Base-by-base conservation (phyloP, 129 eudicot genomes). In the Logfia minima region DNA sequence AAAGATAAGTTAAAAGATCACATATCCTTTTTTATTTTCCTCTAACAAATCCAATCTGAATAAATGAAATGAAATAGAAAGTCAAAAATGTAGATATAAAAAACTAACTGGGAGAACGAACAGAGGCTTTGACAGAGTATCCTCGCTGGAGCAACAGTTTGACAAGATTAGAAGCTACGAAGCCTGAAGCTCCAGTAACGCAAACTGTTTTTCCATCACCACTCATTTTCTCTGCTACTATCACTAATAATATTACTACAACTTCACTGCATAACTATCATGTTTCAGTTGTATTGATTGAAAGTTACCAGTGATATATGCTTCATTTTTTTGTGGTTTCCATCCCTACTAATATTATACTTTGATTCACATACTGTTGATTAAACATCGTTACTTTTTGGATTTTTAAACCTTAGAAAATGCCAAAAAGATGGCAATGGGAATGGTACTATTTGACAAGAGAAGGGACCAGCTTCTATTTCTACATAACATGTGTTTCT, bases 141-240 rank as follows among this genome's bases (percentile, higher is more conserved):
- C 88, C 88, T 19, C 73, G 77, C 19, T 80, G 78, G 41, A 84
- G 85, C 32, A 84, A 31, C 39, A 81, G 67, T 77, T 84, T 84
- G 43, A 84, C 88, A 31, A 84, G 83, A 67, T 67, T 71, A 8
- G 88, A 84, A 61, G 85, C 88, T 21, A 84, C 60, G 75, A 58
- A 84, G 21, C 88, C 88, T 6, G 80, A 76, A 17, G 75, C 88
- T 66, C 88, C 88, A 2, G 88, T 85, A 3, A 85, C 88, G n/a
- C 88, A 85, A 19, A 84, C 88, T 7, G 74, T 78, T 80, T 77
- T 85, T 41, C 87, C 82, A 21, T 21, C 75, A 24, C 81, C 81
- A 26, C 51, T 82, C 82, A 77, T 82, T 59, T 77, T 52, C 56
- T 51, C 29, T 28, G 21, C 7, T 70, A 62, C 65, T 14, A 29